These are phyloP conservation scores for Trypanosoma caninum DNA, from an alignment of 208 protist genomes.

Conservation along the genomic window DNA sequence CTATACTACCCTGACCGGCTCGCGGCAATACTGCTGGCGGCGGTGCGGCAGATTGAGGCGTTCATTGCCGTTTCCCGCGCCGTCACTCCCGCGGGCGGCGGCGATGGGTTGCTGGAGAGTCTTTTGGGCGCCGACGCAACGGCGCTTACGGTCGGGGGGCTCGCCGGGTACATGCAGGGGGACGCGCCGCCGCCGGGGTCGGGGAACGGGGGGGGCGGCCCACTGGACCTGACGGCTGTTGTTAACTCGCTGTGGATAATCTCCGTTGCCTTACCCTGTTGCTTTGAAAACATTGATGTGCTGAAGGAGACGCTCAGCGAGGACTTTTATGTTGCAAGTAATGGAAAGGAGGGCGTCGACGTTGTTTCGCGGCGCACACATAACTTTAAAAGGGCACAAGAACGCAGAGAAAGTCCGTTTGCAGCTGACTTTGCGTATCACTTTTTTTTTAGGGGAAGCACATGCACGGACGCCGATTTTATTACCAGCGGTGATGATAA, in stretches of 20 bases:
- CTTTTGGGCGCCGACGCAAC: background rate
- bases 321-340: slow-evolving; percentile 1
- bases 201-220: background rate
- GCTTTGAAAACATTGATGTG: slow-evolving; percentile 22
- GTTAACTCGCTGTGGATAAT: slow-evolving; percentile 24
- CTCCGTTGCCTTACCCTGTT: slow-evolving; percentile 16
- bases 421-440: slow-evolving; percentile 26
- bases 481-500: background rate
- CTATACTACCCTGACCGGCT: slow-evolving; percentile 24
- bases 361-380: slow-evolving; percentile 20
- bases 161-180: slow-evolving; percentile 1
- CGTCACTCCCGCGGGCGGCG: background rate
- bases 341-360: background rate
- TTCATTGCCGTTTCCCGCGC: background rate
- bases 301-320: background rate
- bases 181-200: background rate
- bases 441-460: slow-evolving; percentile 20
- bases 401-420: slow-evolving; percentile 16
- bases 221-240: slow-evolving; percentile 10
- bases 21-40: slow-evolving; percentile 2
- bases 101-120: background rate
- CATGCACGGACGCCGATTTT: background rate
- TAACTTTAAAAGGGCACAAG: background rate
- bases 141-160: background rate
- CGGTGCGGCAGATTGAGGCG: slow-evolving; percentile 22